phyloP scores from a whole-genome alignment of 768 basidiomycete genomes.

The Suillus subaureus region DNA sequence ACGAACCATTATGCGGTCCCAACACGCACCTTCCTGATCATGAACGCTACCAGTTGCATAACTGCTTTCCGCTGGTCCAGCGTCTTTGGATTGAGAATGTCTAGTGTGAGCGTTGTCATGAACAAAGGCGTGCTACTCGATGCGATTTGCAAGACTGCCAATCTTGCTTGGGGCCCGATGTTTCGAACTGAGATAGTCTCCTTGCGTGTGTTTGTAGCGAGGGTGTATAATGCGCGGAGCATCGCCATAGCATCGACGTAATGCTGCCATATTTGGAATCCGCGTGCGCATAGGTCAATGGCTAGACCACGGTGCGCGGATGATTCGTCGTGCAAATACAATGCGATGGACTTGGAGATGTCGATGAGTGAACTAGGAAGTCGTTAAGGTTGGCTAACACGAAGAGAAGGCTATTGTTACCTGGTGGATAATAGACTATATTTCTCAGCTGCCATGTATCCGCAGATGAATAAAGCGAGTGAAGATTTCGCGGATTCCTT shows the following conservation, averaged over 20 bases:
- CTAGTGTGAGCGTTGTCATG: slow-evolving; percentile 91
- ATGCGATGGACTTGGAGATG: slow-evolving; percentile 78
- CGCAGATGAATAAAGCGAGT: slow-evolving; percentile 78
- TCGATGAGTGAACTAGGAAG: slow-evolving; percentile 70
- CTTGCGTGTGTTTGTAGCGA: slow-evolving; percentile 74
- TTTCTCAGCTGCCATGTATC: slow-evolving; percentile 80
- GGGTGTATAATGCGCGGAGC: slow-evolving; percentile 77
- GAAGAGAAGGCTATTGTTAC: slow-evolving; percentile 40
- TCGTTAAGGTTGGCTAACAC: slow-evolving; percentile 6
- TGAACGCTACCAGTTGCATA: slow-evolving; percentile 90
- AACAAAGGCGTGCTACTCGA: slow-evolving; percentile 82
- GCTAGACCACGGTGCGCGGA: slow-evolving; percentile 71
- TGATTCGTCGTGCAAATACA: slow-evolving; percentile 76
- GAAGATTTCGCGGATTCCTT: slow-evolving; percentile 62
- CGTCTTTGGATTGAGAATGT: slow-evolving; percentile 78
- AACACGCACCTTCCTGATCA: slow-evolving; percentile 78
- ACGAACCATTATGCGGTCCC: neutral
- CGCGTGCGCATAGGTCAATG: slow-evolving; percentile 87
- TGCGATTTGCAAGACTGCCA: slow-evolving; percentile 85
- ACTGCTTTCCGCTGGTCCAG: slow-evolving; percentile 83
- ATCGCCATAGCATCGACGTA: slow-evolving; percentile 91
- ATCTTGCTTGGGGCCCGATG: slow-evolving; percentile 74
- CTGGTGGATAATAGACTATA: slow-evolving; percentile 72
- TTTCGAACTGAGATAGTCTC: slow-evolving; percentile 71
- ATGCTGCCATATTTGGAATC: slow-evolving; percentile 94